These are phyloP conservation scores for Prunella vulgaris DNA, from an alignment of 257 asterid genomes.

Conservation along the genomic window DNA sequence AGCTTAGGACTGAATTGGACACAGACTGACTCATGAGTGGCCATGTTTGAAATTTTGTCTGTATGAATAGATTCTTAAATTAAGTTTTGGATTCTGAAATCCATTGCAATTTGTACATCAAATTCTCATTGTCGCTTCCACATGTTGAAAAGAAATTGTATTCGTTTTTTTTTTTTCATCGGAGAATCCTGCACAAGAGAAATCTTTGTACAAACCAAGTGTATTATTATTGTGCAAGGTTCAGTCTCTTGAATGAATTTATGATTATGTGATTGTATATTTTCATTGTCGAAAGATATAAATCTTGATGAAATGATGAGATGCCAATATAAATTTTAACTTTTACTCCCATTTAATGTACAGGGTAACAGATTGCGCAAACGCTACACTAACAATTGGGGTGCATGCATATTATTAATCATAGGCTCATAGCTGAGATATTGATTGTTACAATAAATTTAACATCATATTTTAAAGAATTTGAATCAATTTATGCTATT, in stretches of 20 bases:
- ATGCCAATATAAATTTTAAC: neutral
- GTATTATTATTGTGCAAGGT: neutral
- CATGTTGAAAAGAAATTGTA: neutral
- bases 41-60: conserved; percentile 6
- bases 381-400: neutral
- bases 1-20: neutral
- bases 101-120: neutral
- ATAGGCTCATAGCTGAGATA: too few species aligned
- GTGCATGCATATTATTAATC: neutral
- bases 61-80: neutral
- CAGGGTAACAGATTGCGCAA: neutral
- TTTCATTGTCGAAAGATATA: neutral
- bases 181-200: too few species aligned
- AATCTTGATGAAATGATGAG: neutral
- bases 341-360: neutral
- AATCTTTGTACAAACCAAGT: too few species aligned
- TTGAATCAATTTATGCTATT: neutral
- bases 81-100: neutral
- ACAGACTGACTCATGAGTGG: neutral
- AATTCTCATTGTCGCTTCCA: neutral
- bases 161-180: neutral
- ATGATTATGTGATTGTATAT: neutral
- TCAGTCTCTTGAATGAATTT: neutral
- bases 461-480: neutral
- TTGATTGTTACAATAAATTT: neutral